phyloP scores from a whole-genome alignment of 495 filamentous ascomycete species.

The Pyrenula aspistea region DNA sequence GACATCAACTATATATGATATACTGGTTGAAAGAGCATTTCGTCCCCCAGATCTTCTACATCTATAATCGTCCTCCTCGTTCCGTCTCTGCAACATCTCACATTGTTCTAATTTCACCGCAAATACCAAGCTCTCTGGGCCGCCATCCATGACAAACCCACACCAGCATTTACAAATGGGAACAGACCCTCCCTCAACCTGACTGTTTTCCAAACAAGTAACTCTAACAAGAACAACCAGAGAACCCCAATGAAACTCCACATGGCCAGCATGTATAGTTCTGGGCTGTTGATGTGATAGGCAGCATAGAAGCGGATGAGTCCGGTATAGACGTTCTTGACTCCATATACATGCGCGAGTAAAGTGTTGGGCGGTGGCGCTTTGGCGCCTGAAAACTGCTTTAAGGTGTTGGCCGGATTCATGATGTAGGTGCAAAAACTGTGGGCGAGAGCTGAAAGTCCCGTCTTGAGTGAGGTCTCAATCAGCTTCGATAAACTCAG shows the following conservation, averaged over 20 bases:
- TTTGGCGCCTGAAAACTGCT: slow-evolving; percentile 14
- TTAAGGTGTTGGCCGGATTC: slow-evolving; percentile 8
- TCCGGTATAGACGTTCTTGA: slow-evolving; percentile 20
- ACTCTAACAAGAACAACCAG: slow-evolving; percentile 14
- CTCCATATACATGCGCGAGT: slow-evolving; percentile 18
- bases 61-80: too few relatives aligned
- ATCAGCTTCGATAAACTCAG: not conserved
- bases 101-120: not conserved
- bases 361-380: slow-evolving; percentile 14
- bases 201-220: slow-evolving; percentile 12
- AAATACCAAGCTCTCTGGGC: slow-evolving; percentile 17
- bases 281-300: slow-evolving; percentile 16
- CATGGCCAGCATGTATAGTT: slow-evolving; percentile 18
- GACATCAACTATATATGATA: too few relatives aligned
- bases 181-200: slow-evolving; percentile 11
- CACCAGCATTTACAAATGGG: slow-evolving; percentile 9
- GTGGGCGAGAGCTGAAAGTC: slow-evolving; percentile 11
- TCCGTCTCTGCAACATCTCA: too few relatives aligned
- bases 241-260: slow-evolving; percentile 16
- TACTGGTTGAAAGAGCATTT: too few relatives aligned
- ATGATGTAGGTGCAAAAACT: slow-evolving; percentile 12
- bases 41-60: too few relatives aligned
- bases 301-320: slow-evolving; percentile 20
- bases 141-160: slow-evolving; percentile 17
- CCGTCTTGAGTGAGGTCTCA: too few relatives aligned